Conservation (phyloP, 2,329 filamentous ascomycete species). For the Cladophialophora exuberans region DNA sequence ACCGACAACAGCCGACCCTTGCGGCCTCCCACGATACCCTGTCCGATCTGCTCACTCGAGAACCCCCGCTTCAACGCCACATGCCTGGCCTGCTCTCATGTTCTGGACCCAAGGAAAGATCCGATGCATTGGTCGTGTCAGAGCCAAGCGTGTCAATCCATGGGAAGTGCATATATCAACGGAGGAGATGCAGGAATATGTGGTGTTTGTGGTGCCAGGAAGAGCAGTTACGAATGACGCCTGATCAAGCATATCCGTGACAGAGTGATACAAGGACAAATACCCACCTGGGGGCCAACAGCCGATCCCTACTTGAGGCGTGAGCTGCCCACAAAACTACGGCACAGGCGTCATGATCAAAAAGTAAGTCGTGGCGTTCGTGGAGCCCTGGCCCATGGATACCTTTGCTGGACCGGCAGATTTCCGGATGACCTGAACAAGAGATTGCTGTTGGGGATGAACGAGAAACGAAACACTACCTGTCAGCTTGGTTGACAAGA, state of each 20-base stretch:
- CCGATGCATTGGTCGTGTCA: slow-evolving; percentile 67
- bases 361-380: no score
- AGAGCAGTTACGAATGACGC: slow-evolving; percentile 16
- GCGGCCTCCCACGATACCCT: slow-evolving; percentile 38
- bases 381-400: no score
- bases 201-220: slow-evolving; percentile 64
- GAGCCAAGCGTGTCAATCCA: slow-evolving; percentile 56
- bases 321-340: no score
- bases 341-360: no score
- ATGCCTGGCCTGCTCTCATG: slow-evolving; percentile 72
- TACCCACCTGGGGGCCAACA: no score
- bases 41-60: slow-evolving; percentile 69
- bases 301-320: no score
- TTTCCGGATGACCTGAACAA: no score
- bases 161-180: slow-evolving; percentile 64
- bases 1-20: not conserved
- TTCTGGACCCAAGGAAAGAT: slow-evolving; percentile 61
- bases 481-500: no score
- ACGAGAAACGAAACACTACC: no score
- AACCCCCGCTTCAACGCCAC: slow-evolving; percentile 61
- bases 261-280: no score
- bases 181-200: slow-evolving; percentile 70
- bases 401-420: no score
- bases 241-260: not conserved
- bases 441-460: no score